Evolutionary conservation across 31 red algal genomes (phyloP), one percentile per base, ranked within the genome.

Genomic region (Odonthalia washingtoniensis): DNA sequence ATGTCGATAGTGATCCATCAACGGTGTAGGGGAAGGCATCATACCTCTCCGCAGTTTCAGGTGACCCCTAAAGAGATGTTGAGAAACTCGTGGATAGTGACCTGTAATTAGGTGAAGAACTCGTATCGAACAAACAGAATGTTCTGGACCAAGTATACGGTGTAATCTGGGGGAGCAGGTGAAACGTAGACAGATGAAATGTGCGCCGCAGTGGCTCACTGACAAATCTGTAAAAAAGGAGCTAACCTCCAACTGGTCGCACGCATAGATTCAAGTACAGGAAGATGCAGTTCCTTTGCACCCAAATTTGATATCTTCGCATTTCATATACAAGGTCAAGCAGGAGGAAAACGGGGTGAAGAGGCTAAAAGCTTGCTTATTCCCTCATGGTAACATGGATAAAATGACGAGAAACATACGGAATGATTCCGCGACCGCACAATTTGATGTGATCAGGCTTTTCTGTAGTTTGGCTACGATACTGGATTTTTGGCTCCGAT

Each of bases 131-230:
- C 40, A 60, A 82, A 4, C 52, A 82, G 6, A 68, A 3, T 2
- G 33, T 67, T 35, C 52, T 82, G 14, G 9, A 82, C 24, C 53
- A 67, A 9, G 30, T 82, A 38, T 67, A 6, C 60, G 2, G 67
- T 3, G 31, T 24, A 12, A 68, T 14, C 28, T 46, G 78, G 12
- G 12, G 6, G 36, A 5, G 26, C 57, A 82, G 62, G 57, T 82
- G 14, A 67, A 35, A 2, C 4, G 78, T 3, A 82, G 39, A 39
- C 52, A 82, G 60, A 64, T 84, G 42, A 44, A 84, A 24, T 84
- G 32, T 27, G 81, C 81, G 69, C 81, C 81, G 16, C 43, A 36
- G 33, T 84, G 65, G 81, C 44, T 84, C 65, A 16, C 52, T 3
- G 81, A 84, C 36, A 72, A 72, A 27, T 63, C 65, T 4, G 63